Evolutionary conservation across 306 rosid species (phyloP).

Genomic region (Begonia loranthoides): DNA sequence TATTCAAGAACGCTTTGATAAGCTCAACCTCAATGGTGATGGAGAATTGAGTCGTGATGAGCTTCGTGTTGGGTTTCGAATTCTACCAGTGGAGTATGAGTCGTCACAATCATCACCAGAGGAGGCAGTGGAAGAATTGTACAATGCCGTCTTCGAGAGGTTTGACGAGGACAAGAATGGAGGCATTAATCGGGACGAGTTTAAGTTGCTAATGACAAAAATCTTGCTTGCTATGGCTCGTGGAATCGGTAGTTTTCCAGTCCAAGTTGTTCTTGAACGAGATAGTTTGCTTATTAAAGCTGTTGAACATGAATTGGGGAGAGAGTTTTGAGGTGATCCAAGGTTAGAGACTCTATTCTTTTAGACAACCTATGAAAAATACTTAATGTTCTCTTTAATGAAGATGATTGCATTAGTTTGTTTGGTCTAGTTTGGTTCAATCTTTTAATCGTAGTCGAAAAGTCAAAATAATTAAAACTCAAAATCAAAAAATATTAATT

Average conservation of each 20-base stretch:
- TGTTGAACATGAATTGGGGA: conserved; percentile 32
- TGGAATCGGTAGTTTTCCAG: conserved; percentile 45
- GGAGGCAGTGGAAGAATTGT: neutral
- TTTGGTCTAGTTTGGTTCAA: too few relatives aligned
- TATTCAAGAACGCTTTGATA: conserved; percentile 1
- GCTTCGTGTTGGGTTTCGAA: neutral
- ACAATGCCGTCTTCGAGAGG: neutral
- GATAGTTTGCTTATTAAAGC: conserved; percentile 43
- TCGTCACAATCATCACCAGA: neutral
- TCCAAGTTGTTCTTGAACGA: conserved; percentile 31
- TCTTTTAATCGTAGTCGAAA: too few relatives aligned
- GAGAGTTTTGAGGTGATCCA: neutral
- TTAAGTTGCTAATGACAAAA: conserved; percentile 22
- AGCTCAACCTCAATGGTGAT: neutral
- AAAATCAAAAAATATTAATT: too few relatives aligned
- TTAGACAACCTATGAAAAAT: too few relatives aligned
- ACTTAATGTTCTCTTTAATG: too few relatives aligned
- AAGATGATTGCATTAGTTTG: too few relatives aligned
- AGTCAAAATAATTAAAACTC: too few relatives aligned
- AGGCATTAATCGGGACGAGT: conserved; percentile 1
- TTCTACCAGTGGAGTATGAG: neutral
- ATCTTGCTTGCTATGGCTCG: conserved; percentile 48
- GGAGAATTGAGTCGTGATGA: neutral
- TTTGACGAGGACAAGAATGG: conserved; percentile 1
- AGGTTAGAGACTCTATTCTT: too few relatives aligned